A percentile compares a stretch with the other conserved stretches of the same genome.
These are phyloP conservation scores for Ganoderma boninense DNA, from an alignment of 1,284 basidiomycete species.

Conservation along the genomic window DNA sequence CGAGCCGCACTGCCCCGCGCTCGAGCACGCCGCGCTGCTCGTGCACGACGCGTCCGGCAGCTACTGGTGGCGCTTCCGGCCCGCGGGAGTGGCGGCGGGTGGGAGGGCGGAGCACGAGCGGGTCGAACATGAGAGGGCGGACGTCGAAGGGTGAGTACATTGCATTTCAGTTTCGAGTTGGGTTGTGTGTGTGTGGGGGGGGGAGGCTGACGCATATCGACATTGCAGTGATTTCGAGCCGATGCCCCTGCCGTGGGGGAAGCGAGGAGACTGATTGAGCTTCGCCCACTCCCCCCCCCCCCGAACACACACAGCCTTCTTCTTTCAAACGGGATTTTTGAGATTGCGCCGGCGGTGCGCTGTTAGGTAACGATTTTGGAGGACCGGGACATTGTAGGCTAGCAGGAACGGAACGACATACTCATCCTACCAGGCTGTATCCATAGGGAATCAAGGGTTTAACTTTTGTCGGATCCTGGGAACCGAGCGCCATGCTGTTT, in stretches of 20 bases:
- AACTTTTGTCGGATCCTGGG: neutral
- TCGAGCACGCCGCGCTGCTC: conserved; percentile 12
- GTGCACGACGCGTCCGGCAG: conserved; percentile 16
- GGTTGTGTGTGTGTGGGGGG: no score
- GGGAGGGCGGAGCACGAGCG: neutral
- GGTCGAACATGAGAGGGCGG: conserved; percentile 8
- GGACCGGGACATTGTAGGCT: neutral
- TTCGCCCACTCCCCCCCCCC: no score
- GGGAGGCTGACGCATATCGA: no score
- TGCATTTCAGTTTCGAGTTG: no score
- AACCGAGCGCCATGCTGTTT: neutral
- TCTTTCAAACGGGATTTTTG: neutral
- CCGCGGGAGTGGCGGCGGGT: no score
- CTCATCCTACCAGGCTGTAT: neutral
- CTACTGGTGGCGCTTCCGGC: conserved; percentile 16
- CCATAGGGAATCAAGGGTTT: neutral
- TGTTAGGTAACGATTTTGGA: neutral
- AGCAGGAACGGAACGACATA: neutral
- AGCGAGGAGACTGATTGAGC: neutral
- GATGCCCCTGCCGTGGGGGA: conserved; percentile 10
- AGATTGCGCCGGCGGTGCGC: neutral
- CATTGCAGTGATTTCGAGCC: conserved; percentile 16
- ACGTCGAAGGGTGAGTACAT: conserved; percentile 7
- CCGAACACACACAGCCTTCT: no score
- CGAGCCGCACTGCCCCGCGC: conserved; percentile 11